These are phyloP conservation scores for Castanea mollissima DNA, from an alignment of 306 rosid species.

Conservation along the genomic window DNA sequence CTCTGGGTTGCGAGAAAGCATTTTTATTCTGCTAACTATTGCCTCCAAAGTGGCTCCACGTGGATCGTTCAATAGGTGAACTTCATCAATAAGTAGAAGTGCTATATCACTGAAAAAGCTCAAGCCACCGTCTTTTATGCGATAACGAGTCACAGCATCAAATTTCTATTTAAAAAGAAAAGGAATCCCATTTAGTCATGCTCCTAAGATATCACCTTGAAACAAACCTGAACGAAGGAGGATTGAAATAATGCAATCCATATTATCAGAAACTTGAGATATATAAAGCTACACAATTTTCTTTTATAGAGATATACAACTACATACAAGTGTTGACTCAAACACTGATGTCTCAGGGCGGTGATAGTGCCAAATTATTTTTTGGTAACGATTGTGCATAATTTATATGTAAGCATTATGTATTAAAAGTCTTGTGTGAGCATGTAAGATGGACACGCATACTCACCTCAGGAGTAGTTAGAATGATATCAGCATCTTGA, in stretches of 20 bases:
- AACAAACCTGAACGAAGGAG: constrained; percentile 6
- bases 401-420: background rate
- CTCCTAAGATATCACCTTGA: constrained; percentile 18
- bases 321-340: background rate
- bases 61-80: constrained; percentile 91
- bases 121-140: constrained; percentile 77
- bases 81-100: constrained; percentile 92
- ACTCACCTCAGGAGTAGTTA: constrained; percentile 96
- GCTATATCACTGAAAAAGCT: constrained; percentile 92
- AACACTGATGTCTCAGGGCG: background rate
- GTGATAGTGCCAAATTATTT: background rate
- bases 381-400: background rate
- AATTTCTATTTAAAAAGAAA: constrained; percentile 63
- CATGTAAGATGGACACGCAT: constrained; percentile 16
- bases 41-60: constrained; percentile 98
- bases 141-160: constrained; percentile 88
- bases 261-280: background rate
- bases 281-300: background rate
- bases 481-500: constrained; percentile 85
- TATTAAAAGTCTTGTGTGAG: background rate
- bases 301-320: background rate
- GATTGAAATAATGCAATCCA: background rate
- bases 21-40: constrained; percentile 87
- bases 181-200: constrained; percentile 23
- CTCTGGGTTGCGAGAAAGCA: constrained; percentile 73